phyloP scores from a whole-genome alignment of 208 protist species.

The Trypanosoma scelopori region DNA sequence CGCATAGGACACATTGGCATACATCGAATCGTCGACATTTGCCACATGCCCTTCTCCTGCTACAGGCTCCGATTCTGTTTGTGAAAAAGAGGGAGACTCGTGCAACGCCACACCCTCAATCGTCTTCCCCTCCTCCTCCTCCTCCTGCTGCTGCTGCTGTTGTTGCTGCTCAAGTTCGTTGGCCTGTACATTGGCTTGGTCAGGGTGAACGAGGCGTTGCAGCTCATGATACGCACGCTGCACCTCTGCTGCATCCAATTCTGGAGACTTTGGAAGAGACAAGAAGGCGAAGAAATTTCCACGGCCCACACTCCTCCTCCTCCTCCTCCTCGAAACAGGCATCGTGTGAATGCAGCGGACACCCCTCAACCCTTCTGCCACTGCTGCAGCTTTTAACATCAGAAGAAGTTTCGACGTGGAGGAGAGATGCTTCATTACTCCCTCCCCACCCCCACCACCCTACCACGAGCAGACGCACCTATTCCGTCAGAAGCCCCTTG shows the following conservation, averaged over 20 bases:
- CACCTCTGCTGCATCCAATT: slow-evolving; percentile 48
- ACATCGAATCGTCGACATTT: slow-evolving; percentile 41
- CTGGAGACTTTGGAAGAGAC: slow-evolving; percentile 41
- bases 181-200: slow-evolving; percentile 59
- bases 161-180: slow-evolving; percentile 16
- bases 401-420: background rate
- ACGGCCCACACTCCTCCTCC: background rate
- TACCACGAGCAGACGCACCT: too few relatives aligned
- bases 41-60: slow-evolving; percentile 1
- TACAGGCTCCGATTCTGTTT: background rate
- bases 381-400: background rate
- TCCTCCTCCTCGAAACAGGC: background rate
- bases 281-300: slow-evolving; percentile 85
- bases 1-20: slow-evolving; percentile 80
- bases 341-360: slow-evolving; percentile 7
- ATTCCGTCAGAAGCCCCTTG: too few relatives aligned
- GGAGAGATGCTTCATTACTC: too few relatives aligned
- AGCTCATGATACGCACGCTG: slow-evolving; percentile 77
- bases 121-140: slow-evolving; percentile 1
- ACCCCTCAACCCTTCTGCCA: background rate
- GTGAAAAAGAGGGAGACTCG: background rate
- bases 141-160: too few relatives aligned
- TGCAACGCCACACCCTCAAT: too few relatives aligned
- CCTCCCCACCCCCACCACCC: too few relatives aligned
- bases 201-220: slow-evolving; percentile 77